A percentile compares a stretch with the other conserved stretches of the same genome.
phyloP scores from a whole-genome alignment of 495 filamentous ascomycete species.

The Penicillium parvum region DNA sequence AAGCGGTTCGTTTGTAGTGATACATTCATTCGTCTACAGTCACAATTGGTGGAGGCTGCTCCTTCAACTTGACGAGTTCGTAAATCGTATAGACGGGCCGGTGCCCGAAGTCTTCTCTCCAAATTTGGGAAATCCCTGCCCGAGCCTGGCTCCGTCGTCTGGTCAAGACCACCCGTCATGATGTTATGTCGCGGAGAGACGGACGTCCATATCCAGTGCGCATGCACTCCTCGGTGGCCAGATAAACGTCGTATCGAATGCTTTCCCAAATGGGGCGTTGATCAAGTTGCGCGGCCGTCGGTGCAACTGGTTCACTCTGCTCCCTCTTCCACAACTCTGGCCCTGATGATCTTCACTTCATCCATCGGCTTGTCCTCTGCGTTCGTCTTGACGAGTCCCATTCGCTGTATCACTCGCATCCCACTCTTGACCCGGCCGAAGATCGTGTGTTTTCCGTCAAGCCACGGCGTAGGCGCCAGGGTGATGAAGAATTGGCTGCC shows the following conservation, averaged over 20 bases:
- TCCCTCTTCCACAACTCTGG: constrained; percentile 58
- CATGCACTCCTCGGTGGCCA: no score
- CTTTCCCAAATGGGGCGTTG: background rate
- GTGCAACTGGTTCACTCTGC: constrained; percentile 31
- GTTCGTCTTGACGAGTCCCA: constrained; percentile 88
- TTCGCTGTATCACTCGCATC: constrained; percentile 75
- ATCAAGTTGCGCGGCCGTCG: background rate
- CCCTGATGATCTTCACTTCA: constrained; percentile 76
- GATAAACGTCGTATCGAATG: background rate
- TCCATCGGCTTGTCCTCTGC: constrained; percentile 73
- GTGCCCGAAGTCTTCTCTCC: constrained; percentile 3
- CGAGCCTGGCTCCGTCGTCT: background rate
- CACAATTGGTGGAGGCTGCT: constrained; percentile 1
- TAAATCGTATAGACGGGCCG: constrained; percentile 6
- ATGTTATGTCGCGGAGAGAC: background rate
- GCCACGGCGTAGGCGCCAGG: constrained; percentile 90
- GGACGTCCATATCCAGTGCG: no score
- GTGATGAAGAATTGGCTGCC: constrained; percentile 88
- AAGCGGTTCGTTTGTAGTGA: constrained; percentile 72
- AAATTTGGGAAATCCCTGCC: background rate
- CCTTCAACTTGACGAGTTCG: background rate
- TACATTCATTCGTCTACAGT: constrained; percentile 38
- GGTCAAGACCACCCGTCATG: background rate
- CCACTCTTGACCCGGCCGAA: constrained; percentile 90
- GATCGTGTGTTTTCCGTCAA: constrained; percentile 97